These are phyloP conservation scores for Limnanthes douglasii DNA, from an alignment of 345 rosid species.

Conservation along the genomic window DNA sequence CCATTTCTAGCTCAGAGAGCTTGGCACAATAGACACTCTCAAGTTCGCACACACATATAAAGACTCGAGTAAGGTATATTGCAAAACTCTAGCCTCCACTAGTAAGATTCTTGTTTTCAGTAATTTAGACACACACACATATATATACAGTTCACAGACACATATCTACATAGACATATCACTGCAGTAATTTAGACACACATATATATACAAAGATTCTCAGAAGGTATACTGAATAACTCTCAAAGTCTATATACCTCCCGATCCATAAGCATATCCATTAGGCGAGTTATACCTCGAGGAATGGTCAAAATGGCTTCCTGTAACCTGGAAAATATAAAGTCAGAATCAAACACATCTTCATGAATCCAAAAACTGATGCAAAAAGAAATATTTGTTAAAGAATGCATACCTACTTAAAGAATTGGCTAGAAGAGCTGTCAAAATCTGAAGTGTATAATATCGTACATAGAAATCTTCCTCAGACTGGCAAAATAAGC, in stretches of 20 bases:
- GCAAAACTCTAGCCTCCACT: too few species aligned
- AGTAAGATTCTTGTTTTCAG: too few species aligned
- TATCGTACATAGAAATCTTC: constrained; percentile 95
- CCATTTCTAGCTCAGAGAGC: too few species aligned
- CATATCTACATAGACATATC: too few species aligned
- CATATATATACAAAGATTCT: neutral
- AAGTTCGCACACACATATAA: too few species aligned
- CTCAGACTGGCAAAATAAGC: constrained; percentile 52
- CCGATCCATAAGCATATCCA: constrained; percentile 99
- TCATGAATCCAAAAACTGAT: constrained; percentile 3
- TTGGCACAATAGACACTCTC: too few species aligned
- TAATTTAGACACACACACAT: too few species aligned
- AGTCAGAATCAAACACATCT: constrained; percentile 22
- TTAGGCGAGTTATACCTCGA: constrained; percentile 90
- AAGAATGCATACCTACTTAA: constrained; percentile 53
- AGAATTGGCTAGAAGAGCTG: constrained; percentile 88
- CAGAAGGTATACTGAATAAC: neutral
- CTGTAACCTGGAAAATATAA: constrained; percentile 84
- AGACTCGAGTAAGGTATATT: too few species aligned
- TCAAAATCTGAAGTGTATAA: constrained; percentile 87
- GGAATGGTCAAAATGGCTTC: constrained; percentile 96
- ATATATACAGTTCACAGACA: too few species aligned
- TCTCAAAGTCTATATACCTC: constrained; percentile 79
- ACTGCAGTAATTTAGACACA: too few species aligned
- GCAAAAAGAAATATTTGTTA: constrained; percentile 1